Percentiles rank a stretch among this genome's conserved stretches.
Evolutionary conservation across 805 yeast species (phyloP).

Genomic region (Ascoidea tarda): DNA sequence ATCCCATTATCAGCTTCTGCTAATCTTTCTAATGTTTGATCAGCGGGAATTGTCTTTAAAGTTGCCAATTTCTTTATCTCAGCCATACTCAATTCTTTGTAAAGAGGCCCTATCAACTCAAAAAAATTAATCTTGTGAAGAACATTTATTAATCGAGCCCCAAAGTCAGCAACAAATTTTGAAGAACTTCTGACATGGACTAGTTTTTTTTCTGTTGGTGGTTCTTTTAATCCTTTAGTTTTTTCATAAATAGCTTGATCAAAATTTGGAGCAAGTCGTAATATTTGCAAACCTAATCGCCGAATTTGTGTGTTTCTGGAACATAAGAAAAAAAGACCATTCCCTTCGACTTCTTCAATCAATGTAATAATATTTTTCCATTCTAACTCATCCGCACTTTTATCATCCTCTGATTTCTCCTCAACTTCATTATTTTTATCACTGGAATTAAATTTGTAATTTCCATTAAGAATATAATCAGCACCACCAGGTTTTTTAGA

Average conservation of each 20-base stretch:
- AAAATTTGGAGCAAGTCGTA: constrained; percentile 71
- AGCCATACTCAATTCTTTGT: constrained; percentile 46
- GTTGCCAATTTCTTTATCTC: constrained; percentile 63
- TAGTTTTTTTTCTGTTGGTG: constrained; percentile 12
- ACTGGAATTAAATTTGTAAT: constrained; percentile 11
- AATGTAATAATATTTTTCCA: constrained; percentile 70
- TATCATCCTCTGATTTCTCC: constrained; percentile 12
- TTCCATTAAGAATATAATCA: constrained; percentile 10
- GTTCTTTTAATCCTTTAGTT: constrained; percentile 14
- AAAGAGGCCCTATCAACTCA: constrained; percentile 39
- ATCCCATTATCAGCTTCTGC: constrained; percentile 92
- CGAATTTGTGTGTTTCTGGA: constrained; percentile 74
- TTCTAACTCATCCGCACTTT: constrained; percentile 47
- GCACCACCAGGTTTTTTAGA: constrained; percentile 15
- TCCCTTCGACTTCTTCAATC: constrained; percentile 92
- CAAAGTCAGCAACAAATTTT: constrained; percentile 67
- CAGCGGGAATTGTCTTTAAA: constrained; percentile 39
- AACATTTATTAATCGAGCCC: constrained; percentile 63
- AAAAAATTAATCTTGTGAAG: constrained; percentile 58
- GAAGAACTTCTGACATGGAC: constrained; percentile 40
- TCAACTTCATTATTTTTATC: constrained; percentile 9
- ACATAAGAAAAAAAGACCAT: constrained; percentile 82
- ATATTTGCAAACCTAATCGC: constrained; percentile 58
- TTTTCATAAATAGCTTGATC: constrained; percentile 66
- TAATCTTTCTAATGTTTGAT: constrained; percentile 54